Percentiles rank a stretch among this genome's conserved stretches.
Evolutionary conservation across 2,329 filamentous ascomycete genomes (phyloP).

Genomic region (Alternaria triticimaculans): DNA sequence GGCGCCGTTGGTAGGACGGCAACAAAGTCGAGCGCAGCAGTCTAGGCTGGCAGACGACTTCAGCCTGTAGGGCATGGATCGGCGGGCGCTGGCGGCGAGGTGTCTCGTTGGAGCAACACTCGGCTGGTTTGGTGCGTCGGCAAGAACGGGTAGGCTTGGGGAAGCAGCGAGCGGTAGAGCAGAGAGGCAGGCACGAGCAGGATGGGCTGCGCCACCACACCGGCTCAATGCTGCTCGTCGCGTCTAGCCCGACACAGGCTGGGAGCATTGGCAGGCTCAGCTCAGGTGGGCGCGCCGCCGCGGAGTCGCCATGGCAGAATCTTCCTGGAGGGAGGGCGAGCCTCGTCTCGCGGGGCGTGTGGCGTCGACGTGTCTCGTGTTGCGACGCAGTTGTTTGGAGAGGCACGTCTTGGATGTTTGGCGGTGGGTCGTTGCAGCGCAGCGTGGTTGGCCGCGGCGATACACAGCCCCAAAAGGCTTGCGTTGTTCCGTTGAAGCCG

Average conservation of each 20-base stretch:
- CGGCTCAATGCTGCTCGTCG: slow-evolving; percentile 7
- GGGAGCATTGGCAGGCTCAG: slow-evolving; percentile 7
- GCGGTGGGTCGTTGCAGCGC: slow-evolving; percentile 9
- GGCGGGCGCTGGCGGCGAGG: background rate
- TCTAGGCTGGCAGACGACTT: background rate
- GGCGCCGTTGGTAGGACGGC: background rate
- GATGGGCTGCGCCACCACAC: slow-evolving; percentile 14
- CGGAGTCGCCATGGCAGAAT: slow-evolving; percentile 3
- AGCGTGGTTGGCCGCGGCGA: slow-evolving; percentile 8
- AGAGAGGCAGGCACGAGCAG: background rate
- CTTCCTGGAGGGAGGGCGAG: background rate
- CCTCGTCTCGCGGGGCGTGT: background rate
- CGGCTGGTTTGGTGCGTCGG: slow-evolving; percentile 1
- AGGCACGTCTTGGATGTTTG: slow-evolving; percentile 4
- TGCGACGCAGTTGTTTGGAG: slow-evolving; percentile 5
- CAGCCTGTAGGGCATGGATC: background rate
- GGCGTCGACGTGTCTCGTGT: slow-evolving; percentile 7
- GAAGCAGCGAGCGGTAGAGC: background rate
- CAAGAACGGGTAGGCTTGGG: background rate
- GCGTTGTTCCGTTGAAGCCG: slow-evolving; percentile 4
- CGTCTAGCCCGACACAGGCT: slow-evolving; percentile 9
- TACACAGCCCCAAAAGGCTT: slow-evolving; percentile 16
- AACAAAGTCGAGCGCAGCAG: background rate
- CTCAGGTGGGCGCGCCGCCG: background rate
- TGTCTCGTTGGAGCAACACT: background rate